These are phyloP conservation scores for Zea luxurians DNA, from an alignment of 176 grass and related monocot species.

Conservation along the genomic window DNA sequence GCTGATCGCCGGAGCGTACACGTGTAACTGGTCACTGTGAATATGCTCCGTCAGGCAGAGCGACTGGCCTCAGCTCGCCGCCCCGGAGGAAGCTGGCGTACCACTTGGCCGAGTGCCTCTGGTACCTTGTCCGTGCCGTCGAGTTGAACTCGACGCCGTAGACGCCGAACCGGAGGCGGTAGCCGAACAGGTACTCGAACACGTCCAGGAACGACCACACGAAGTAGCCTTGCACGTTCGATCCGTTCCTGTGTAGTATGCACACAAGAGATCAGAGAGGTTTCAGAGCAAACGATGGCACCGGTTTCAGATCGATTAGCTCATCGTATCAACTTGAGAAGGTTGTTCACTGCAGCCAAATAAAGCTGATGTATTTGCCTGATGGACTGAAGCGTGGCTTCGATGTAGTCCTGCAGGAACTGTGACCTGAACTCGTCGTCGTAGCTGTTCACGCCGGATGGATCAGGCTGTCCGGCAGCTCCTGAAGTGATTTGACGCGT, in stretches of 20 bases:
- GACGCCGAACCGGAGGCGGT: constrained; percentile 55
- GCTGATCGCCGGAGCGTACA: not conserved
- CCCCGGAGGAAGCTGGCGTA: constrained; percentile 58
- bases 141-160: constrained; percentile 58
- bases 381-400: constrained; percentile 50
- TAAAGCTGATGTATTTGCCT: constrained; percentile 33
- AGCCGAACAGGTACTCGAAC: constrained; percentile 62
- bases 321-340: not conserved
- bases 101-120: constrained; percentile 66
- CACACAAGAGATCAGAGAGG: not conserved
- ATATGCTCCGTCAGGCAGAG: constrained; percentile 37
- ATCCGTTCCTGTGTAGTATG: constrained; percentile 61
- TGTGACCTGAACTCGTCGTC: constrained; percentile 49
- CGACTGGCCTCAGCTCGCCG: constrained; percentile 45
- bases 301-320: not conserved
- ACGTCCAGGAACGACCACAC: constrained; percentile 87
- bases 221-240: constrained; percentile 82
- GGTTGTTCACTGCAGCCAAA: not conserved
- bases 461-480: constrained; percentile 31
- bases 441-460: not conserved
- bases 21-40: constrained; percentile 28
- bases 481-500: constrained; percentile 12
- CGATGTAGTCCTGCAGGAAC: constrained; percentile 57
- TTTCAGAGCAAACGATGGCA: not conserved
- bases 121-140: constrained; percentile 56